A percentile compares a stretch with the other conserved stretches of the same genome.
phyloP scores from a whole-genome alignment of 2,329 filamentous ascomycete species.

The Boeremia lycopersici region DNA sequence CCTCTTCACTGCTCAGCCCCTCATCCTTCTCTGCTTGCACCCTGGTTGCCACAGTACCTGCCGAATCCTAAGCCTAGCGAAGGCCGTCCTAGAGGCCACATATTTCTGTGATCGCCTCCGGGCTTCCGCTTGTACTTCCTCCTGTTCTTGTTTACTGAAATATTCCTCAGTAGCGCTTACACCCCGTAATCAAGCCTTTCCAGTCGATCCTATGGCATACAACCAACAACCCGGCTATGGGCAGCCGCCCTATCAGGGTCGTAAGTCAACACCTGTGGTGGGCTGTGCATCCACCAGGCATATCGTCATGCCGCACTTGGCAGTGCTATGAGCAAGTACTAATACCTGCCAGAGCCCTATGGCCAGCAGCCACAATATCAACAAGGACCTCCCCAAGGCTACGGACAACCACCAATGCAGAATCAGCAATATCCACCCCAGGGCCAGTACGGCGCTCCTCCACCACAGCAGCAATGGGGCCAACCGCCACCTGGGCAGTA shows the following conservation, averaged over 20 bases:
- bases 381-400: slow-evolving; percentile 25
- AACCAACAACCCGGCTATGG: slow-evolving; percentile 37
- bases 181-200: not conserved
- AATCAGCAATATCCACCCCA: slow-evolving; percentile 36
- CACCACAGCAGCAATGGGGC: slow-evolving; percentile 37
- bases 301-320: slow-evolving; percentile 20
- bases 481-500: slow-evolving; percentile 36
- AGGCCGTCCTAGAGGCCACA: not conserved
- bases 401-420: slow-evolving; percentile 43
- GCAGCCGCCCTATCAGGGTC: slow-evolving; percentile 34
- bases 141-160: not conserved
- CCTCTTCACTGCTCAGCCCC: slow-evolving; percentile 3
- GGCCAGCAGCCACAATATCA: slow-evolving; percentile 32
- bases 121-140: not conserved
- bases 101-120: not conserved
- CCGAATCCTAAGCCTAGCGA: not conserved
- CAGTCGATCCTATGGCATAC: slow-evolving; percentile 18
- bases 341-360: slow-evolving; percentile 34
- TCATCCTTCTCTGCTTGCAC: slow-evolving; percentile 1
- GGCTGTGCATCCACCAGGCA: slow-evolving; percentile 9
- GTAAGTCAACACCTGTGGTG: slow-evolving; percentile 31
- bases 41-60: not conserved
- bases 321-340: slow-evolving; percentile 16
- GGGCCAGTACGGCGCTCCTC: slow-evolving; percentile 44
- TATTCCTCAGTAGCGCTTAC: slow-evolving; percentile 11